Base-by-base conservation (phyloP, 176 grass and related monocot genomes). In the Phyllostachys edulis region DNA sequence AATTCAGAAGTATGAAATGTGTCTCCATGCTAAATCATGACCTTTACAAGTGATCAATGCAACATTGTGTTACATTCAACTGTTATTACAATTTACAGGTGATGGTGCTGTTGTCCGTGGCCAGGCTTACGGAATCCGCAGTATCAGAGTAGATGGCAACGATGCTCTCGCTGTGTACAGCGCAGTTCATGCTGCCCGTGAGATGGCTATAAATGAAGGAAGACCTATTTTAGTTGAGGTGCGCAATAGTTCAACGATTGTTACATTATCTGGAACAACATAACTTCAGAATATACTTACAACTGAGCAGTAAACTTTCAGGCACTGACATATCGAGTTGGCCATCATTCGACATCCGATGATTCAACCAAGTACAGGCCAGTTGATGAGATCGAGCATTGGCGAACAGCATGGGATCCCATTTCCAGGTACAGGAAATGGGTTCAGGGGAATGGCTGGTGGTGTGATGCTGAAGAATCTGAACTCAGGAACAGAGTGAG, bases 311-410 rank as follows among this genome's bases (percentile, higher is more conserved):
- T 37, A 38, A 89, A 42, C 73, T 79, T 87, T 59, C 84, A 99
- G 93, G 97, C 97, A 20, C 75, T 99, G 27, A 99, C 97, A 57
- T 99, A 96, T 38, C 88, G 93, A 92, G 97, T 92, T 8, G 91
- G 97, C 14, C 97, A 99, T 88, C 97, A 99, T 81, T 99, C 97
- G 4, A 99, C 97, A 27, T 99, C 97, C 21, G 97, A 99, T 21
- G 97, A 99, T 77, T 99, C 97, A 57, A 99, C 97, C 42, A 99
- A 96, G 70, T 99, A 99, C 66, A 89, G 97, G n/a, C 88, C 91
- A 6, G 83, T 87, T 23, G 86, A 94, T 20, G 97, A 99, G 92
- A 99, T 99, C 0, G 90, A 99, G 71, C 97, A 99, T 52, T 99
- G 93, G 93, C 79, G 90, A 86, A 96, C 90, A 26, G 81, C 91